Conservation (phyloP, 2,329 filamentous ascomycete genomes). For the Diaporthe sp. region DNA sequence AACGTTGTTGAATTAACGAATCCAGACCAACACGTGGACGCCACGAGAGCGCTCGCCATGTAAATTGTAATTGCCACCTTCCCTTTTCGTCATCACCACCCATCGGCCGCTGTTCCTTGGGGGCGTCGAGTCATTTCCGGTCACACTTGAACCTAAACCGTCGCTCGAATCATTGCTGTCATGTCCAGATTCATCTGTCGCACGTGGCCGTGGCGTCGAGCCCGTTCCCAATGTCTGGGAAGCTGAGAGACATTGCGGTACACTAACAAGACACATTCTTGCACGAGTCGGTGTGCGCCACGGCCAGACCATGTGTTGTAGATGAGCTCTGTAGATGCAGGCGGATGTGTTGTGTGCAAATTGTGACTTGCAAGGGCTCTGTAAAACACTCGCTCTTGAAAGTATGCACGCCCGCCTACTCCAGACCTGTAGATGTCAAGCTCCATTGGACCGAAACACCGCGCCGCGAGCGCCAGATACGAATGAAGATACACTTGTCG, state of each 20-base stretch:
- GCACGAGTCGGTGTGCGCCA: neutral
- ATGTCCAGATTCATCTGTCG: neutral
- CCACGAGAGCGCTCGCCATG: neutral
- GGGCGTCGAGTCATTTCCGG: neutral
- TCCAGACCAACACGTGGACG: neutral
- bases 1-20: neutral
- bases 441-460: neutral
- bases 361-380: neutral
- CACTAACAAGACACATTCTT: neutral
- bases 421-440: neutral
- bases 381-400: too few species aligned
- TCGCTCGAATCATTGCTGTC: conserved; percentile 1
- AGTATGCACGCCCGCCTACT: neutral
- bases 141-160: neutral
- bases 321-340: neutral
- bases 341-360: neutral
- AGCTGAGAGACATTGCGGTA: neutral
- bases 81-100: neutral
- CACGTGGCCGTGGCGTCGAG: conserved; percentile 5
- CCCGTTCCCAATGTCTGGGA: neutral
- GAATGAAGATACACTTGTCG: neutral
- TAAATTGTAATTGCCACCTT: neutral
- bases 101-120: neutral
- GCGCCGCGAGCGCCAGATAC: neutral
- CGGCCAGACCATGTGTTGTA: neutral